phyloP scores from a whole-genome alignment of 2,329 filamentous ascomycete genomes.

The Tolypocladium nubicola region DNA sequence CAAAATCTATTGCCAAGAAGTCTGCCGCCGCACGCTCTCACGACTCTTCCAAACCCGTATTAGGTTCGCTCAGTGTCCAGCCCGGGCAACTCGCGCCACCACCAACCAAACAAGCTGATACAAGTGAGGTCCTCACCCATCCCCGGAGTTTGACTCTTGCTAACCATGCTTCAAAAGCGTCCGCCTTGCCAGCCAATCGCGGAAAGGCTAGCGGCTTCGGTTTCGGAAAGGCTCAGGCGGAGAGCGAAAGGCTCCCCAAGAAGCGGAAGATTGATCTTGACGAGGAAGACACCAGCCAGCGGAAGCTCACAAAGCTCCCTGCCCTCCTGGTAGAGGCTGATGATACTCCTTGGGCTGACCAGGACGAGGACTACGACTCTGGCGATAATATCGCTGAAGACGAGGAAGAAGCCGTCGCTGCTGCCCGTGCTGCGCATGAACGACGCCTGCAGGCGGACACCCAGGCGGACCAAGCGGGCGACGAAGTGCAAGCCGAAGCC shows the following conservation, averaged over 20 bases:
- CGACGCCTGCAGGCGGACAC: conserved; percentile 51
- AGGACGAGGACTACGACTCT: conserved; percentile 60
- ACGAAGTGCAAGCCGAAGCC: conserved; percentile 14
- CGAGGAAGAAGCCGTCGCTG: conserved; percentile 81
- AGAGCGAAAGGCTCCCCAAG: conserved; percentile 53
- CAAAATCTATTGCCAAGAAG: conserved; percentile 78
- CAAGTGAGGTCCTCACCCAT: conserved; percentile 21
- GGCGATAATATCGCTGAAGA: conserved; percentile 68
- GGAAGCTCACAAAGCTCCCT: conserved; percentile 86
- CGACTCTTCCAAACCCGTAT: conserved; percentile 34
- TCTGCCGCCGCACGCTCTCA: conserved; percentile 49
- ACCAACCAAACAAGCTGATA: conserved; percentile 20
- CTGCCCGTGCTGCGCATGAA: conserved; percentile 75
- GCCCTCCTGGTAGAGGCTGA: conserved; percentile 59
- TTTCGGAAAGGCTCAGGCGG: conserved; percentile 56
- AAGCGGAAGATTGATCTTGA: conserved; percentile 76
- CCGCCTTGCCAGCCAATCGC: conserved; percentile 54
- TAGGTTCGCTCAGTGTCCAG: conserved; percentile 36
- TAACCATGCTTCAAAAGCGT: conserved; percentile 24
- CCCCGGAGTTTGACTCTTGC: conserved; percentile 1
- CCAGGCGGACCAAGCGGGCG: conserved; percentile 36
- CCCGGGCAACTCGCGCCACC: conserved; percentile 19
- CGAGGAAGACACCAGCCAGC: conserved; percentile 76
- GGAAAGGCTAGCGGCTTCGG: conserved; percentile 78
- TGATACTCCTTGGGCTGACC: conserved; percentile 48